Conservation (phyloP, 2,329 filamentous ascomycete species). For the Trichothecium roseum region DNA sequence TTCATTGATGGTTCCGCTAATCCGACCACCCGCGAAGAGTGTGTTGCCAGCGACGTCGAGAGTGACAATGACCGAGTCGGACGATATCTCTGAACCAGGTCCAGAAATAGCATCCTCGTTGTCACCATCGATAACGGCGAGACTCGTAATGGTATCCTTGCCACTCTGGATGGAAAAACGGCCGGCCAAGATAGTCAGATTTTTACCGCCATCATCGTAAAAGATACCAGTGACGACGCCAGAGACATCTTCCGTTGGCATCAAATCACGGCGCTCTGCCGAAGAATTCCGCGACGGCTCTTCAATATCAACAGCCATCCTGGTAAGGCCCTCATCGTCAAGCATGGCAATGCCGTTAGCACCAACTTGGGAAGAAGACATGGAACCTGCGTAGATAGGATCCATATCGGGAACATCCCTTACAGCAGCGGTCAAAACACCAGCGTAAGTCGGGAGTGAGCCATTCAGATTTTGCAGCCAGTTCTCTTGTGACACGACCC, state of each 20-base stretch:
- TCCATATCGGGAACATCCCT: constrained; percentile 53
- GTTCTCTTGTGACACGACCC: constrained; percentile 75
- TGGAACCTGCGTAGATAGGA: constrained; percentile 71
- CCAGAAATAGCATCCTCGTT: constrained; percentile 58
- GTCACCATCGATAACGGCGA: constrained; percentile 73
- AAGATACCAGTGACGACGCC: constrained; percentile 75
- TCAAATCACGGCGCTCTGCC: constrained; percentile 35
- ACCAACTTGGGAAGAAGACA: constrained; percentile 64
- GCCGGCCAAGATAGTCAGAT: constrained; percentile 80
- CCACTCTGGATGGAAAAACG: constrained; percentile 66
- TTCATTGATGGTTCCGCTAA: constrained; percentile 60
- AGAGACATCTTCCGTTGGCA: constrained; percentile 31
- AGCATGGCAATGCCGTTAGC: constrained; percentile 65
- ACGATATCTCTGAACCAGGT: constrained; percentile 53
- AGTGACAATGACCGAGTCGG: constrained; percentile 65
- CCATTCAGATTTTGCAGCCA: constrained; percentile 77
- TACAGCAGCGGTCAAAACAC: constrained; percentile 58
- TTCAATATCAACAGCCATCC: too few relatives aligned
- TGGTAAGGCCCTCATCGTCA: constrained; percentile 32
- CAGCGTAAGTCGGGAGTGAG: constrained; percentile 55
- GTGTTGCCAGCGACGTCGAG: constrained; percentile 56
- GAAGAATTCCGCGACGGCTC: constrained; percentile 22
- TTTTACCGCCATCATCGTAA: constrained; percentile 57
- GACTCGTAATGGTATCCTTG: constrained; percentile 65
- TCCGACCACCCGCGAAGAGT: constrained; percentile 72